Conservation (phyloP, 129 eudicot species). For the Chrysanthemum makinoi region DNA sequence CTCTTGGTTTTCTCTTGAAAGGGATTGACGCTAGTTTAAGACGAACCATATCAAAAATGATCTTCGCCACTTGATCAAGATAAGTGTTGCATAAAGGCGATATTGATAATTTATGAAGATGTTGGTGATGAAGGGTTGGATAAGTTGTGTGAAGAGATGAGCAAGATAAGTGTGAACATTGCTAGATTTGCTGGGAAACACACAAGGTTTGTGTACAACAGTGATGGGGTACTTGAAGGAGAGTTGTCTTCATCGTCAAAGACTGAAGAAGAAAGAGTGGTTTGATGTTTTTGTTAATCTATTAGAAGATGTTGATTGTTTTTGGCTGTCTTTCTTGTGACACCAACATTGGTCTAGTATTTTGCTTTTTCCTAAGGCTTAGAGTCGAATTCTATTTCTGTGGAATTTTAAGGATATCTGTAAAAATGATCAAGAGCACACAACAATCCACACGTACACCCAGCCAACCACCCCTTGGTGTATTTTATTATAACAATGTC, state of each 20-base stretch:
- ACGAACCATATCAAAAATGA: no score
- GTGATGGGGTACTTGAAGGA: slow-evolving; percentile 69
- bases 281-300: slow-evolving; percentile 15
- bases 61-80: no score
- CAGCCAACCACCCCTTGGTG: no score
- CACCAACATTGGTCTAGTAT: slow-evolving; percentile 24
- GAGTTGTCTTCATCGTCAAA: slow-evolving; percentile 29
- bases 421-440: no score
- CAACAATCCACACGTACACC: no score
- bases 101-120: slow-evolving; percentile 15
- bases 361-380: slow-evolving; percentile 1
- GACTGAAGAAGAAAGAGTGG: slow-evolving; percentile 29
- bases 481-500: no score
- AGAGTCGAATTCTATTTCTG: no score
- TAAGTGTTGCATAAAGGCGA: no score
- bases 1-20: no score
- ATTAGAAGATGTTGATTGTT: slow-evolving; percentile 16
- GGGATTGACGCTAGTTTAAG: no score
- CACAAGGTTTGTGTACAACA: slow-evolving; percentile 65
- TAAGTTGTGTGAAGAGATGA: slow-evolving; percentile 67
- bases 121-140: slow-evolving; percentile 38
- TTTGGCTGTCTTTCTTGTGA: slow-evolving; percentile 42
- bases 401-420: no score
- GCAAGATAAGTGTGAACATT: slow-evolving; percentile 51
- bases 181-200: slow-evolving; percentile 57